These are phyloP conservation scores for Phaffomyces thermotolerans DNA, from an alignment of 805 yeast genomes.

Conservation along the genomic window DNA sequence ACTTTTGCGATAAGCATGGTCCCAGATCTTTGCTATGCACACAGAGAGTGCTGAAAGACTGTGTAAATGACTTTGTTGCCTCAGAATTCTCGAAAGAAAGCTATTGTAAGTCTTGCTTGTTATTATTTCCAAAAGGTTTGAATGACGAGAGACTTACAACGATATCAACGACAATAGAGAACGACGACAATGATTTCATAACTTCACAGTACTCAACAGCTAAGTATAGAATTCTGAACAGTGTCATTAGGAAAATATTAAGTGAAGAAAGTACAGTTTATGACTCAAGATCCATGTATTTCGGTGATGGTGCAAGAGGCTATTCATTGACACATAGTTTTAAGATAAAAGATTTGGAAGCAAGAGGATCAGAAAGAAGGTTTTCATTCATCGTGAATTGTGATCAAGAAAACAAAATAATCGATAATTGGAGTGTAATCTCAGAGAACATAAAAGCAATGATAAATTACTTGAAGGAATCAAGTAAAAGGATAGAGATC, in stretches of 20 bases:
- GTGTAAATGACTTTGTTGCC: conserved; percentile 22
- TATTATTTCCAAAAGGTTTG: conserved; percentile 38
- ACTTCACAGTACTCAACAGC: conserved; percentile 57
- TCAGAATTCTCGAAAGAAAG: conserved; percentile 38
- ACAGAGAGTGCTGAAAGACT: conserved; percentile 29
- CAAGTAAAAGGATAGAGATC: conserved; percentile 23
- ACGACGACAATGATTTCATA: conserved; percentile 27
- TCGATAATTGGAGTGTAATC: conserved; percentile 50
- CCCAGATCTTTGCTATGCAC: conserved; percentile 63
- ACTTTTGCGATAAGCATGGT: conserved; percentile 75
- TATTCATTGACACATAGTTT: conserved; percentile 53
- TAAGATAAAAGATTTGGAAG: conserved; percentile 55
- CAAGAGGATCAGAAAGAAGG: conserved; percentile 69
- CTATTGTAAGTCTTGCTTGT: conserved; percentile 54
- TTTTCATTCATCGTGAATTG: conserved; percentile 53
- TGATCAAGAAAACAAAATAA: conserved; percentile 44
- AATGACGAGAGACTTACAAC: conserved; percentile 23
- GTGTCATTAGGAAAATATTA: conserved; percentile 54
- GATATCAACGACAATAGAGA: conserved; percentile 22
- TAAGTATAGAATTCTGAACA: conserved; percentile 47
- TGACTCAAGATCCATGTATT: conserved; percentile 51
- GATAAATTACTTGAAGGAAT: conserved; percentile 32
- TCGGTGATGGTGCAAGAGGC: conserved; percentile 57
- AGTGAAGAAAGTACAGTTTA: conserved; percentile 62
- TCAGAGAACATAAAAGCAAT: conserved; percentile 33